Conservation (phyloP, 1,284 basidiomycete genomes). For the Gymnopus androsaceus region DNA sequence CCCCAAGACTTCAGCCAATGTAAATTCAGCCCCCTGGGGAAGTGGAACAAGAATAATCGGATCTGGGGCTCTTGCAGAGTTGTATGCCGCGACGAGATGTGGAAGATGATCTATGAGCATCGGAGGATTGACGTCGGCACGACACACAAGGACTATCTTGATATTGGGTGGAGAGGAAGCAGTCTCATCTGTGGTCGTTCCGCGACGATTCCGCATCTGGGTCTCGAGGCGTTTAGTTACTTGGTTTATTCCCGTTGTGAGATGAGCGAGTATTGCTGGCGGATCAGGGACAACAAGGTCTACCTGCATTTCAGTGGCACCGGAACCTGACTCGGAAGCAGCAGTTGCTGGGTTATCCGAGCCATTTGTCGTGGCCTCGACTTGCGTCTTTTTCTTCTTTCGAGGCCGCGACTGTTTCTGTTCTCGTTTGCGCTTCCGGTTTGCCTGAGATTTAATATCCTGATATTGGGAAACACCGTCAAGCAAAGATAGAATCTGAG, state of each 20-base stretch:
- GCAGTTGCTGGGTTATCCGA: neutral
- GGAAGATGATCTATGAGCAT: slow-evolving; percentile 72
- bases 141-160: slow-evolving; percentile 66
- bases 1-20: slow-evolving; percentile 64
- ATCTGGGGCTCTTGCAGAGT: slow-evolving; percentile 42
- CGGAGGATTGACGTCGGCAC: slow-evolving; percentile 72
- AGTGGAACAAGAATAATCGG: slow-evolving; percentile 67
- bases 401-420: slow-evolving; percentile 22
- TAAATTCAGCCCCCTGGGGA: slow-evolving; percentile 68
- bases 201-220: slow-evolving; percentile 44
- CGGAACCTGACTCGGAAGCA: neutral
- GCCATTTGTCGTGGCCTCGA: neutral
- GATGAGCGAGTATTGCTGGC: slow-evolving; percentile 51
- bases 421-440: slow-evolving; percentile 41
- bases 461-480: slow-evolving; percentile 52
- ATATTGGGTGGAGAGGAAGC: slow-evolving; percentile 25
- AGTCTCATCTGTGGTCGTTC: slow-evolving; percentile 14
- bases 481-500: slow-evolving; percentile 48
- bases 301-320: neutral
- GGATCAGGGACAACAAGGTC: slow-evolving; percentile 19
- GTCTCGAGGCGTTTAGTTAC: slow-evolving; percentile 76
- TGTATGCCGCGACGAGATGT: slow-evolving; percentile 71
- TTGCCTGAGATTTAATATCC: slow-evolving; percentile 29
- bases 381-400: slow-evolving; percentile 18
- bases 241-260: slow-evolving; percentile 77